A percentile compares a stretch with the other conserved stretches of the same genome.
phyloP scores from a whole-genome alignment of 169 alveolate genomes.

The Eimeria zaria region DNA sequence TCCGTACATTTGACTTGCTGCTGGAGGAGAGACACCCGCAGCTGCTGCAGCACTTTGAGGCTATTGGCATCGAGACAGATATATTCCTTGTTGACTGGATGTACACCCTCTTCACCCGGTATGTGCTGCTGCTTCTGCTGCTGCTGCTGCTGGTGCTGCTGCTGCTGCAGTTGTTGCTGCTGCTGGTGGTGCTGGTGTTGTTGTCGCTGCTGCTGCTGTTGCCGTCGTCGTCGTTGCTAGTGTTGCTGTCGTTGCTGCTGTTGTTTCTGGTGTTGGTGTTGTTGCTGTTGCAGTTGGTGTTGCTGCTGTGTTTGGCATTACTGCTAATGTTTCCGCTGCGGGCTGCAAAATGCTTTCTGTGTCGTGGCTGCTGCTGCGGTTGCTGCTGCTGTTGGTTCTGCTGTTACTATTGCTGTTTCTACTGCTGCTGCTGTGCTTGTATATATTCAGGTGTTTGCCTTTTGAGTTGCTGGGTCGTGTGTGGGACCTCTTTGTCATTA shows the following conservation, averaged over 20 bases:
- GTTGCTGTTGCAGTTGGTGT: too few species aligned
- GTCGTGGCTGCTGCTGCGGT: too few species aligned
- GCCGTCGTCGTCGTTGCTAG: background rate
- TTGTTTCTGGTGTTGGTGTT: background rate
- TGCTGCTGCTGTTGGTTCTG: background rate
- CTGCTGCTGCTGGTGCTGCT: too few species aligned
- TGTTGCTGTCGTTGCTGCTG: background rate
- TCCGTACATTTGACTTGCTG: constrained; percentile 80
- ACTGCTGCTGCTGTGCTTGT: constrained; percentile 12
- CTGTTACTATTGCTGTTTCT: background rate
- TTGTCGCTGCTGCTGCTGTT: too few species aligned
- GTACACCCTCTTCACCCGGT: constrained; percentile 85
- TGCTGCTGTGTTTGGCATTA: too few species aligned
- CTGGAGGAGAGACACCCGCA: constrained; percentile 74
- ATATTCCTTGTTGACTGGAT: constrained; percentile 84
- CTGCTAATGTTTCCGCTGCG: constrained; percentile 13
- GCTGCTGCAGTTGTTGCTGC: background rate
- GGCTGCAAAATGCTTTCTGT: too few species aligned
- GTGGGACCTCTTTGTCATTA: constrained; percentile 77
- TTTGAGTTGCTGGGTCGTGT: constrained; percentile 80
- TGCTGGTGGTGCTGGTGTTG: background rate
- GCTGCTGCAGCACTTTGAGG: constrained; percentile 45
- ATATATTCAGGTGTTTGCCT: constrained; percentile 62
- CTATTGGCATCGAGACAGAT: constrained; percentile 41
- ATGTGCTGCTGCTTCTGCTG: too few species aligned